A percentile compares a stretch with the other conserved stretches of the same genome.
phyloP scores from a whole-genome alignment of 768 basidiomycete species.

The Holtermanniella nyarrowii region DNA sequence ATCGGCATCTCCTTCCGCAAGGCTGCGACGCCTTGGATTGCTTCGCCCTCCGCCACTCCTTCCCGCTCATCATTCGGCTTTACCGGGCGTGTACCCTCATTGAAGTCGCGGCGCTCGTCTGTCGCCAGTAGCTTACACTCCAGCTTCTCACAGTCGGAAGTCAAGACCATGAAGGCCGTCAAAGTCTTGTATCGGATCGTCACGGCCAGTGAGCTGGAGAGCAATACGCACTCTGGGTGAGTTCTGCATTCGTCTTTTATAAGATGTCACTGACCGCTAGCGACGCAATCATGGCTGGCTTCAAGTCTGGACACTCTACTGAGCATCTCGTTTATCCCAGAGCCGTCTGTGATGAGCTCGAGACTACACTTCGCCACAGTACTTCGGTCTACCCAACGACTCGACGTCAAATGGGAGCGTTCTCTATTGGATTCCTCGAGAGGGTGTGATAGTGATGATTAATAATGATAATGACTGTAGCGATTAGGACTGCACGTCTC shows the following conservation, averaged over 20 bases:
- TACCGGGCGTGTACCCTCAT: not conserved
- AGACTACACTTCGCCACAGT: conserved; percentile 62
- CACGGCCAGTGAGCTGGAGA: conserved; percentile 13
- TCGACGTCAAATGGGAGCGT: conserved; percentile 30
- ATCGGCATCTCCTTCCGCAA: conserved; percentile 67
- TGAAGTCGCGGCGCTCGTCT: conserved; percentile 2
- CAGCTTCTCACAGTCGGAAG: not conserved
- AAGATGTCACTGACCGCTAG: not conserved
- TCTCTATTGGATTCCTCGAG: conserved; percentile 40
- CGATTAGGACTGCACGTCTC: no score
- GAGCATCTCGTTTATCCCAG: conserved; percentile 77
- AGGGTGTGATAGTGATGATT: no score
- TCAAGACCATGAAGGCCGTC: conserved; percentile 42
- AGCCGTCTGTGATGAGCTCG: conserved; percentile 62
- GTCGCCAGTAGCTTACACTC: not conserved
- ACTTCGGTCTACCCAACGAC: conserved; percentile 40
- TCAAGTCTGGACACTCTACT: conserved; percentile 77
- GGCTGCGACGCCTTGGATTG: conserved; percentile 47
- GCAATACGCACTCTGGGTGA: conserved; percentile 41
- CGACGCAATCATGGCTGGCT: conserved; percentile 53
- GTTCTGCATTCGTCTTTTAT: not conserved
- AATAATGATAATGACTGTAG: no score
- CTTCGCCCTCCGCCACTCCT: conserved; percentile 56
- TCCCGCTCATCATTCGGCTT: conserved; percentile 40
- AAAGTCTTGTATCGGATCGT: conserved; percentile 80